These are phyloP conservation scores for Penicillium sp. DNA, from an alignment of 2,329 filamentous ascomycete genomes.

Conservation along the genomic window DNA sequence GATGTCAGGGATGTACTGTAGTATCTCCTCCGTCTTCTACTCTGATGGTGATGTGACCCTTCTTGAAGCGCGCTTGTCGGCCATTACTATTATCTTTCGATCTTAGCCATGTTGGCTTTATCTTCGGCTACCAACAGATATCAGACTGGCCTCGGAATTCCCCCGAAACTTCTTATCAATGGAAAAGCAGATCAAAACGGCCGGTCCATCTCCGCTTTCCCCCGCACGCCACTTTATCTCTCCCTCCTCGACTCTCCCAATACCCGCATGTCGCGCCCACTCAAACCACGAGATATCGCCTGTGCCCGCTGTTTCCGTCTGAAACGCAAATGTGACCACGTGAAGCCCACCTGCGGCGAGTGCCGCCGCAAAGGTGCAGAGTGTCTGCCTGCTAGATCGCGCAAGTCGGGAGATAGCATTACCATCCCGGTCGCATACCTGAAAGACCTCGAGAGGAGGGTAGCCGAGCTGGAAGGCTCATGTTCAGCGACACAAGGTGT, in stretches of 20 bases:
- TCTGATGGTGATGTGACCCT: neutral
- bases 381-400: slow-evolving; percentile 33
- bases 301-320: slow-evolving; percentile 36
- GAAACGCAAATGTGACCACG: slow-evolving; percentile 37
- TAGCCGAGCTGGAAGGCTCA: slow-evolving; percentile 28
- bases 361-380: slow-evolving; percentile 34
- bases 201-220: slow-evolving; percentile 18
- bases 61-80: neutral
- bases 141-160: slow-evolving; percentile 11
- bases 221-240: slow-evolving; percentile 18
- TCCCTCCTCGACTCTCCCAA: slow-evolving; percentile 2
- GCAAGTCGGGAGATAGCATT: slow-evolving; percentile 29
- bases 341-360: slow-evolving; percentile 35
- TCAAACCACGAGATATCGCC: slow-evolving; percentile 32
- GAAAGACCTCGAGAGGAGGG: slow-evolving; percentile 28
- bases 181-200: slow-evolving; percentile 1
- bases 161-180: slow-evolving; percentile 26
- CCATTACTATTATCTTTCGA: neutral
- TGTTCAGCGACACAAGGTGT: neutral
- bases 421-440: slow-evolving; percentile 33
- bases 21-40: neutral
- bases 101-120: neutral
- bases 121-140: neutral
- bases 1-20: neutral
- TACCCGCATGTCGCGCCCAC: slow-evolving; percentile 28